Conservation (phyloP, 164 flowering plant genomes). For the Stephania yunnanensis region DNA sequence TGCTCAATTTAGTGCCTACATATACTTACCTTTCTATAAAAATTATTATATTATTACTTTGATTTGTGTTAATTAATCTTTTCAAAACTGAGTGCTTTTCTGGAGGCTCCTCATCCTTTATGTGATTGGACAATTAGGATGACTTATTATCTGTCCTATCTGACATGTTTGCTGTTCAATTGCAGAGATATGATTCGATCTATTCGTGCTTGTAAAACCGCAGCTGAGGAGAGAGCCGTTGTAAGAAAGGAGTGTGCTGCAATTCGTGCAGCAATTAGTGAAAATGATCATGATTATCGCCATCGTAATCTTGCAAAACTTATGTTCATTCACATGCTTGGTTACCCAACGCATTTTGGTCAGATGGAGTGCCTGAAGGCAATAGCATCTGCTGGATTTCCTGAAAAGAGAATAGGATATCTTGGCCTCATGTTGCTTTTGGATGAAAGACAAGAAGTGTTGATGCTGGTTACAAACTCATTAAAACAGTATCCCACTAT, state of each 20-base stretch:
- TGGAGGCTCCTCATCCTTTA: not conserved
- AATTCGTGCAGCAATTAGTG: conserved; percentile 90
- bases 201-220: conserved; percentile 97
- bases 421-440: conserved; percentile 98
- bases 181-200: conserved; percentile 98
- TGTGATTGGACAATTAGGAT: not conserved
- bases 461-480: conserved; percentile 97
- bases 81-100: not conserved
- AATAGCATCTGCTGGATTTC: conserved; percentile 95
- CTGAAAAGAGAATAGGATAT: conserved; percentile 98
- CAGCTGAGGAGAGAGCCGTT: conserved; percentile 98
- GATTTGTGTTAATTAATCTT: not conserved
- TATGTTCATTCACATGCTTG: conserved; percentile 99
- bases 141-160: not conserved
- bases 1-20: not conserved
- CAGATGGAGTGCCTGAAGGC: conserved; percentile 99
- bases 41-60: not conserved
- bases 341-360: conserved; percentile 99
- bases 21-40: not conserved
- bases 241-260: conserved; percentile 98
- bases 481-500: conserved; percentile 85
- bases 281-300: conserved; percentile 83
- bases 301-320: conserved; percentile 97
- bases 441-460: conserved; percentile 99
- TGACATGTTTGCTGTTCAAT: not conserved